phyloP scores from a whole-genome alignment of 2,329 filamentous ascomycete genomes.

The Xylaria sp. region DNA sequence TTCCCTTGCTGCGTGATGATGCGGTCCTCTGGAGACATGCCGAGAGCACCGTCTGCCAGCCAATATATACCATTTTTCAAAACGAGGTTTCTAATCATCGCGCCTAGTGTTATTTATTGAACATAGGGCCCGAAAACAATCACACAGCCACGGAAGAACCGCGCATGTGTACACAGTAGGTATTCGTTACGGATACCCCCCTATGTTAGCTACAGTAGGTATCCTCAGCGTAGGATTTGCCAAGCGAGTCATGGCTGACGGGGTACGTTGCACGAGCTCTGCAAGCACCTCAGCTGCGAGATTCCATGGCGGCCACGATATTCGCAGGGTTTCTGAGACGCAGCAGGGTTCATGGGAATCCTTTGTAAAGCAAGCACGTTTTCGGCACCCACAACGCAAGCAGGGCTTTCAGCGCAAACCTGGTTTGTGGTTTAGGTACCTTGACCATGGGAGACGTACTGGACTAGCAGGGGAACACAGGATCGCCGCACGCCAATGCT shows the following conservation, averaged over 20 bases:
- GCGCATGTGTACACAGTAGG: constrained; percentile 23
- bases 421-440: constrained; percentile 7
- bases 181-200: constrained; percentile 22
- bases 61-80: constrained; percentile 36
- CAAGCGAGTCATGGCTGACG: constrained; percentile 31
- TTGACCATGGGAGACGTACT: not conserved
- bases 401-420: constrained; percentile 13
- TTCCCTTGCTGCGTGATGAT: constrained; percentile 17
- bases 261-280: constrained; percentile 23
- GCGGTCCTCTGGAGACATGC: constrained; percentile 1
- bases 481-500: constrained; percentile 29
- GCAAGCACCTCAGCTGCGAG: constrained; percentile 36
- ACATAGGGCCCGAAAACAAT: constrained; percentile 19
- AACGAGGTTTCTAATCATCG: constrained; percentile 33
- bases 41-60: constrained; percentile 7
- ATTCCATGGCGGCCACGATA: constrained; percentile 35
- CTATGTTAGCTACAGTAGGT: not conserved
- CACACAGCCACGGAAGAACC: constrained; percentile 36
- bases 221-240: constrained; percentile 36
- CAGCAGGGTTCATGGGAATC: constrained; percentile 19
- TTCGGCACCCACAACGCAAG: constrained; percentile 28
- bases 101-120: constrained; percentile 30
- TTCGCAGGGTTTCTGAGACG: constrained; percentile 37
- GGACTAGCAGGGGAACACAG: constrained; percentile 24
- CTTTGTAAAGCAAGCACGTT: constrained; percentile 37